A percentile compares a stretch with the other conserved stretches of the same genome.
These are phyloP conservation scores for Lyophyllum semitale DNA, from an alignment of 768 basidiomycete species.

Conservation along the genomic window DNA sequence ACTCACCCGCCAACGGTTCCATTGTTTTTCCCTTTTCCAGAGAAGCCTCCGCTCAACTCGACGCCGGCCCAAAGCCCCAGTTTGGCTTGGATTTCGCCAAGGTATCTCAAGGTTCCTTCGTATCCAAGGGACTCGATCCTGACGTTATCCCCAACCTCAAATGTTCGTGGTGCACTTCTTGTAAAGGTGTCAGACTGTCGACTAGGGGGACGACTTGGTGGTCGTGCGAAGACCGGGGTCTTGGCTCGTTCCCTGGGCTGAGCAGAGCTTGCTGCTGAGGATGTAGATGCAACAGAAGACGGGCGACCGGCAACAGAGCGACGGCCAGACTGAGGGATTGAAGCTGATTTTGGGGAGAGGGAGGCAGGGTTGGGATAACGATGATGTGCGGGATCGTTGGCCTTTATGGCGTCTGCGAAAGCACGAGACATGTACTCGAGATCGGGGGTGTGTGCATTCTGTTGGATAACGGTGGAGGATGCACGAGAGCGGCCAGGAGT, in stretches of 20 bases:
- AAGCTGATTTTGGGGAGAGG: conserved; percentile 47
- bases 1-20: conserved; percentile 87
- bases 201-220: conserved; percentile 68
- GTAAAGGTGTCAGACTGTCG: conserved; percentile 63
- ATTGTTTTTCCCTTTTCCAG: conserved; percentile 94
- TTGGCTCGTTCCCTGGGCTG: conserved; percentile 46
- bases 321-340: conserved; percentile 52
- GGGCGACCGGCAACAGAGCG: conserved; percentile 47
- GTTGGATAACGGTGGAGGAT: conserved; percentile 50
- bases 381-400: conserved; percentile 80
- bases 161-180: conserved; percentile 47
- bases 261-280: conserved; percentile 36
- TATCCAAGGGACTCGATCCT: conserved; percentile 86
- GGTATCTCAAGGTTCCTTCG: conserved; percentile 79
- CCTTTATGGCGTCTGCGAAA: conserved; percentile 78
- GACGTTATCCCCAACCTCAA: conserved; percentile 80
- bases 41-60: conserved; percentile 81
- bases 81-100: conserved; percentile 89
- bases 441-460: conserved; percentile 37
- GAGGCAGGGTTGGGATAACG: conserved; percentile 43
- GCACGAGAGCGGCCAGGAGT: conserved; percentile 75
- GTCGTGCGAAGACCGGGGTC: conserved; percentile 48
- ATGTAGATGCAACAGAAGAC: conserved; percentile 62
- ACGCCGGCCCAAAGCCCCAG: conserved; percentile 92
- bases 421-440: conserved; percentile 66